Conservation (phyloP, 2,329 filamentous ascomycete genomes). For the Pseudogymnoascus sp. region DNA sequence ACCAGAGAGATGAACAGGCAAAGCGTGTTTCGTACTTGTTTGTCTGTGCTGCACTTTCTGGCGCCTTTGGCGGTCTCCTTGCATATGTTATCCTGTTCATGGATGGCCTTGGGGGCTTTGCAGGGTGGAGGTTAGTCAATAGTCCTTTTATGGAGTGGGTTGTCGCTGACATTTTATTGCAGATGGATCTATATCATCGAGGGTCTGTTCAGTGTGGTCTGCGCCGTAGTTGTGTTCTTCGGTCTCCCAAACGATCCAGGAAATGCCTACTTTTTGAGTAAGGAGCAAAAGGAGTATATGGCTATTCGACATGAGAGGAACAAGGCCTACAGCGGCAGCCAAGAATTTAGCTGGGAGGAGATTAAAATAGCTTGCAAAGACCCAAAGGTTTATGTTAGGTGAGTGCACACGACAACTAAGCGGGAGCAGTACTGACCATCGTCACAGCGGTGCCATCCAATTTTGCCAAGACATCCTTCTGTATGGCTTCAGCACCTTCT, state of each 20-base stretch:
- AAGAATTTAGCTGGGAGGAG: constrained; percentile 43
- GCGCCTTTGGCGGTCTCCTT: constrained; percentile 10
- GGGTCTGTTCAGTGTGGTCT: constrained; percentile 37
- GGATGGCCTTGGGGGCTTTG: constrained; percentile 8
- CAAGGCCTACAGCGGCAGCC: constrained; percentile 42
- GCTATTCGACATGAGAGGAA: constrained; percentile 37
- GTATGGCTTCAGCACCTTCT: constrained; percentile 33
- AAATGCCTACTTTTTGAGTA: constrained; percentile 40
- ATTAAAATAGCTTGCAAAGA: constrained; percentile 40
- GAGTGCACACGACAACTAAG: background rate
- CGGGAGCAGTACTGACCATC: background rate
- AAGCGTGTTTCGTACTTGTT: constrained; percentile 45
- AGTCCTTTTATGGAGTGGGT: background rate
- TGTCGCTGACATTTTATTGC: background rate
- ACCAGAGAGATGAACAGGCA: constrained; percentile 45
- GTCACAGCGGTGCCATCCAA: constrained; percentile 10
- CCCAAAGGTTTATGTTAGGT: constrained; percentile 31
- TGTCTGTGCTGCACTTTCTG: constrained; percentile 23
- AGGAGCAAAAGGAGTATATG: constrained; percentile 44
- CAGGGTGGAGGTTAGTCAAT: background rate
- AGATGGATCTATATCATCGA: constrained; percentile 38
- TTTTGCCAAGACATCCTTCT: background rate
- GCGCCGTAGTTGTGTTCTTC: constrained; percentile 38
- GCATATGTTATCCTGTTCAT: constrained; percentile 11
- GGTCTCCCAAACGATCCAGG: constrained; percentile 38